Evolutionary conservation across 2,329 filamentous ascomycete genomes (phyloP).

Genomic region (Colletotrichum sublineola): DNA sequence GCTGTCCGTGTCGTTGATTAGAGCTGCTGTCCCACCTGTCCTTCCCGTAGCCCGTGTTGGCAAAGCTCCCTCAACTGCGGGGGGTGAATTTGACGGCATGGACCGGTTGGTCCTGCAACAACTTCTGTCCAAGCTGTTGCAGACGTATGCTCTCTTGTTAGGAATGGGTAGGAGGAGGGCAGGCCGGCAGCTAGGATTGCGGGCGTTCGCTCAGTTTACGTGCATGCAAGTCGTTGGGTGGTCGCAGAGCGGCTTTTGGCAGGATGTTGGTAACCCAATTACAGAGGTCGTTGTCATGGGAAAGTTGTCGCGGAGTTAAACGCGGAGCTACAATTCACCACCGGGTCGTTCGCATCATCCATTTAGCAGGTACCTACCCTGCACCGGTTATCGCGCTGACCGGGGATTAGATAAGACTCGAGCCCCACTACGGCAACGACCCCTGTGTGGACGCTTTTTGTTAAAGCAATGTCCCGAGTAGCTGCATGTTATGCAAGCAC

Average conservation of each 20-base stretch:
- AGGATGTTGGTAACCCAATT: constrained; percentile 5
- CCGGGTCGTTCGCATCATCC: constrained; percentile 39
- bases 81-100: constrained; percentile 43
- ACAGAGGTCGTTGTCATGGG: constrained; percentile 13
- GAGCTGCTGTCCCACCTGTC: constrained; percentile 29
- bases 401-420: constrained; percentile 30
- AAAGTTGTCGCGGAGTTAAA: constrained; percentile 39
- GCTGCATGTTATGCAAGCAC: not conserved
- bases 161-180: not conserved
- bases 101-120: constrained; percentile 43
- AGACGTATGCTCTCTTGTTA: constrained; percentile 33
- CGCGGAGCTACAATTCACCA: constrained; percentile 41
- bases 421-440: constrained; percentile 5
- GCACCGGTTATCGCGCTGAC: constrained; percentile 18
- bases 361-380: constrained; percentile 36
- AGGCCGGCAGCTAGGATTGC: not conserved
- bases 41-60: constrained; percentile 42
- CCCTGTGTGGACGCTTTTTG: not conserved
- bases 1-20: constrained; percentile 46
- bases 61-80: constrained; percentile 42
- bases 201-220: not conserved
- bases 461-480: not conserved
- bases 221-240: constrained; percentile 8
- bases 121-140: constrained; percentile 43
- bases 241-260: constrained; percentile 9